Base-by-base conservation (phyloP, 768 basidiomycete species). In the Imleria badia region DNA sequence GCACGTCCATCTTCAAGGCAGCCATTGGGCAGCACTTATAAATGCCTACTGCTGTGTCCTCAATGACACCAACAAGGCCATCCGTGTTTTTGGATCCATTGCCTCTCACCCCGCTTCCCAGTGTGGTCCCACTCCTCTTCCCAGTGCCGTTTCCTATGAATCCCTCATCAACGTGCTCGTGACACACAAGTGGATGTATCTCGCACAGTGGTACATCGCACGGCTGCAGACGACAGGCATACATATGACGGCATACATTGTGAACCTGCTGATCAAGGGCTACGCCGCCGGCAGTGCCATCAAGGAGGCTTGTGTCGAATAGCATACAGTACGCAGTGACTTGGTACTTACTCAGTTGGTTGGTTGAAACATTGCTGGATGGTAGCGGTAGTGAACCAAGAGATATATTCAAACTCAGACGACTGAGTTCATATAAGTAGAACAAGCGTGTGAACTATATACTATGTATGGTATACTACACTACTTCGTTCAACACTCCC, bases 241-340 rank as follows among this genome's bases (percentile, higher is more conserved):
- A 10, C 88, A 89, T 63, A 87, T 94, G 83, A 98, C 95, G 3
- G 94, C 96, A 6, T 99, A 99, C 72, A 90, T 98, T 60, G 89
- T 88, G 26, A 98, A 98, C 74, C 31, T 67, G 33, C 34, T 73
- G 49, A 78, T 84, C 66, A 78, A 81, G 63, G 86, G 82, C 4
- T 81, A 85, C 62, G 79, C 94, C 0, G 80, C 85, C 26, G 79
- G 78, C 2, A 86, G 87, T 17, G 76, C 87, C 39, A 76, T 98
- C 50, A 84, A 83, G 15, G 76, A 81, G 51, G 86, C 96, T n/a
- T n/a, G n/a, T n/a, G n/a, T n/a, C n/a, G n/a, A n/a, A n/a, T n/a
- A n/a, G n/a, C n/a, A n/a, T n/a, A n/a, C n/a, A n/a, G n/a, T n/a
- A n/a, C n/a, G n/a, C n/a, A n/a, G n/a, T n/a, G n/a, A n/a, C n/a